Base-by-base conservation (phyloP, 2,329 filamentous ascomycete species). In the Colletotrichum neosansevieriae region DNA sequence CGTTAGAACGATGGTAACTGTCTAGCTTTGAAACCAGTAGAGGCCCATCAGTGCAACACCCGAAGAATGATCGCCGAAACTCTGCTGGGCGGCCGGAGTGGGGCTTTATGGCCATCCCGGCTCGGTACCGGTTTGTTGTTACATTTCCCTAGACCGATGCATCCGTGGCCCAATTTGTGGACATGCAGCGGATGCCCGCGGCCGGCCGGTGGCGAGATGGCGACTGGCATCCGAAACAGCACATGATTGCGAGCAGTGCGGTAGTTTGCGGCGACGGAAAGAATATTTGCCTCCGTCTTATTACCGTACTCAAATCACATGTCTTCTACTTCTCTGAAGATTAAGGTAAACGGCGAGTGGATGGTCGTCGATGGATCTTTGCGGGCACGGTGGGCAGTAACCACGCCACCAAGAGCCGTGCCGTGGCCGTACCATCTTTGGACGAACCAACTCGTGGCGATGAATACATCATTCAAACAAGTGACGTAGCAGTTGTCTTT, bases 341-440 rank as follows among this genome's bases (percentile, higher is more conserved):
- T 7, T 2, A 29, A 29, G 7, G 6, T 2, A 9, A 29, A 29
- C 29, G 29, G 29, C 29, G 29, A 7, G 29, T 29, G 29, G 29
- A 29, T 7, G 7, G 29, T 29, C 29, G 29, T 29, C 2, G 36
- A 13, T 50, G 47, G 47, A 17, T 29, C 21, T 9, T 15, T 56
- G 1, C 11, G n/a, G 45, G 58, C 44, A 50, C 58, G 58, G 57
- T 59, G 57, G 58, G 58, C 58, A 60, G 57, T 50, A 59, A 13
- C 57, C 57, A 59, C 57, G 57, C 56, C 56, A 58, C 40, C 44
- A 47, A 4, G 17, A 45, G 24, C 40, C 24, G 24, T 12, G 15
- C 10, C 6, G 36, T 12, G 10, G 13, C 36, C 11, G 3, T 7
- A 17, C 6, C 13, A n/a, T 15, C 34, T 47, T 58, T 58, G 21